Conservation (phyloP, 106 monocot genomes). For the Hemerocallis citrina region DNA sequence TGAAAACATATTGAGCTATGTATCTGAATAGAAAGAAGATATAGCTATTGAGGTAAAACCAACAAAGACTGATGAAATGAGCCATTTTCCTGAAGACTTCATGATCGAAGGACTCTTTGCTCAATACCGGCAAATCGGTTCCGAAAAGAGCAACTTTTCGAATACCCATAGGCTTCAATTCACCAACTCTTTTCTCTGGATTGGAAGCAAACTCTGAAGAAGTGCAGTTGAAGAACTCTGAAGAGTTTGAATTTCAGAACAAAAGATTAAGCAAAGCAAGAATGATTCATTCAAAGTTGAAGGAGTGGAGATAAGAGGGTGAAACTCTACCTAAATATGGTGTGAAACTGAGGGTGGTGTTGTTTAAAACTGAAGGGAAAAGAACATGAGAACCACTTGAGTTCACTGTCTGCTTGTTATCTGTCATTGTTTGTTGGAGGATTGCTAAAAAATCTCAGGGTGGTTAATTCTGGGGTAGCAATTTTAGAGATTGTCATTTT, state of each 20-base stretch:
- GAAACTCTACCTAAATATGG: constrained; percentile 15
- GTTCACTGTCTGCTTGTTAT: background rate
- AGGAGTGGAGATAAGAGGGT: background rate
- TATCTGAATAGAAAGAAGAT: constrained; percentile 13
- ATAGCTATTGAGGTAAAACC: constrained; percentile 16
- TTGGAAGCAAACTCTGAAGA: constrained; percentile 10
- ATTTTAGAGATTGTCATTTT: background rate
- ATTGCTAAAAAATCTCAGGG: constrained; percentile 20
- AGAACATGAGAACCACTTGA: constrained; percentile 5
- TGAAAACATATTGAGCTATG: constrained; percentile 18
- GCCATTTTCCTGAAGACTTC: constrained; percentile 13
- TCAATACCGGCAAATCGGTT: background rate
- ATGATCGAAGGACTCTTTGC: background rate
- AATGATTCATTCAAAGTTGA: background rate
- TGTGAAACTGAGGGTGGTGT: background rate
- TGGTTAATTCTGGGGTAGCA: background rate
- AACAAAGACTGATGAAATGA: constrained; percentile 14
- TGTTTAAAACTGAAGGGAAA: background rate
- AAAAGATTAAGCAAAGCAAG: too few relatives aligned
- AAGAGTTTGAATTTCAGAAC: too few relatives aligned
- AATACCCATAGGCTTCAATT: background rate
- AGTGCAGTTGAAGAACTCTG: background rate
- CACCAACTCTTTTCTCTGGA: constrained; percentile 1
- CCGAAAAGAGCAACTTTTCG: background rate
- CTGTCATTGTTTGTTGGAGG: background rate